phyloP scores from a whole-genome alignment of 2,329 filamentous ascomycete species.

The Diatrype stigma region DNA sequence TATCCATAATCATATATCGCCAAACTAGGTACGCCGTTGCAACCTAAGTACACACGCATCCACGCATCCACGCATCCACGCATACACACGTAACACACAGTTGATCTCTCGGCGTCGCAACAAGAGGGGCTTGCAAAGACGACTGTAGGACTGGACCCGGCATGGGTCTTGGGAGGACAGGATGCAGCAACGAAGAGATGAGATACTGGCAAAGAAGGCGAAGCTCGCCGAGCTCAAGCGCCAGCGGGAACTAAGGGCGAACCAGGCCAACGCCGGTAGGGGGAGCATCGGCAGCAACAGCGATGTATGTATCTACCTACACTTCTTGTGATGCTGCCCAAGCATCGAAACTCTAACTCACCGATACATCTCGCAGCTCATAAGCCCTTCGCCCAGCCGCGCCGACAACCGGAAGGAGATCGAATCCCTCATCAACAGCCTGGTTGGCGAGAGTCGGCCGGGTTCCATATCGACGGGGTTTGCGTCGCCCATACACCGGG shows the following conservation, averaged over 20 bases:
- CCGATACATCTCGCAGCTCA: constrained; percentile 46
- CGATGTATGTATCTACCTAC: constrained; percentile 56
- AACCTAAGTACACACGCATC: no score
- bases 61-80: no score
- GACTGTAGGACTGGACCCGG: constrained; percentile 29
- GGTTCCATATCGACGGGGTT: constrained; percentile 61
- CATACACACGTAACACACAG: no score
- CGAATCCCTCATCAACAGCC: constrained; percentile 77
- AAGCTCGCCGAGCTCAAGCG: constrained; percentile 95
- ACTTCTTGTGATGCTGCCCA: background rate
- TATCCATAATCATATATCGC: no score
- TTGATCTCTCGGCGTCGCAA: background rate
- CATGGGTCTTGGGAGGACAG: constrained; percentile 44
- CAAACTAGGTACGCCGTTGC: no score
- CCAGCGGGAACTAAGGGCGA: constrained; percentile 79
- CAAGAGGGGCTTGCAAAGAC: background rate
- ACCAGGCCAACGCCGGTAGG: constrained; percentile 66
- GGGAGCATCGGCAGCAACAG: constrained; percentile 63
- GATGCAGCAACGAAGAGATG: constrained; percentile 83
- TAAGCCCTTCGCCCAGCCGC: constrained; percentile 66
- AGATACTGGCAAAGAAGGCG: constrained; percentile 94
- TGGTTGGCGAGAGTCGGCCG: constrained; percentile 75
- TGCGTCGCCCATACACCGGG: constrained; percentile 61
- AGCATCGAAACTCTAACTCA: no score
- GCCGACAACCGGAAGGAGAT: constrained; percentile 70